Evolutionary conservation across 345 rosid genomes (phyloP), one percentile per base, ranked within the genome.

Genomic region (Syzygium aqueum): DNA sequence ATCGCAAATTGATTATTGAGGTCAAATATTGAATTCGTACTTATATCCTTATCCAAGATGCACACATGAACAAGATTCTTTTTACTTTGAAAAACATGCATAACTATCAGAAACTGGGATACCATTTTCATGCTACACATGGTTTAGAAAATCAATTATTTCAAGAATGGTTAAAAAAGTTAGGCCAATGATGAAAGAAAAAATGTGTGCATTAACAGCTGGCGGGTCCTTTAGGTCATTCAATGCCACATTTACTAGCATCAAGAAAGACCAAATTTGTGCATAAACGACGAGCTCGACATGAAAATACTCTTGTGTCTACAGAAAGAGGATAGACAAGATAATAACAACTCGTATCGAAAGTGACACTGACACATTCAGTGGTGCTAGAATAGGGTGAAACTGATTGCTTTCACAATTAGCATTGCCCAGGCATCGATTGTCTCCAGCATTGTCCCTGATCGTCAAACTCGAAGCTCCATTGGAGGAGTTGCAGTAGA

Each of bases 401-500:
- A 89, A 86, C 43, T 85, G 85, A 88, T 92, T 87, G 87, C 91
- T 93, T 88, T 90, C 94, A 88, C 77, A 89, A 77, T 89, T 90
- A 86, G 88, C 89, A 90, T 67, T 89, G 87, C 87, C 88, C 92
- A 90, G 88, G 84, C 86, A 89, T 85, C 92, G 89, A 87, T 90
- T 90, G 85, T 87, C 91, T 85, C 87, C 84, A 37, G 4, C 14
- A 77, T 87, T 86, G 88, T 90, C 91, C 77, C 77, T 84, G 89
- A 89, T 90, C 80, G 86, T 86, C 86, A 90, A 90, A 87, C 93
- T 90, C 52, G 51, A 83, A 91, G 85, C 87, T 86, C 89, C 94
- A 77, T 93, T 87, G 87, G 86, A 89, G 57, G 91, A 90, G 90
- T 91, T 89, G 90, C 96, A 97, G 93, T 94, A 96, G 88, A 96